phyloP scores from a whole-genome alignment of 2,329 filamentous ascomycete genomes.

The Phialophora expanda region DNA sequence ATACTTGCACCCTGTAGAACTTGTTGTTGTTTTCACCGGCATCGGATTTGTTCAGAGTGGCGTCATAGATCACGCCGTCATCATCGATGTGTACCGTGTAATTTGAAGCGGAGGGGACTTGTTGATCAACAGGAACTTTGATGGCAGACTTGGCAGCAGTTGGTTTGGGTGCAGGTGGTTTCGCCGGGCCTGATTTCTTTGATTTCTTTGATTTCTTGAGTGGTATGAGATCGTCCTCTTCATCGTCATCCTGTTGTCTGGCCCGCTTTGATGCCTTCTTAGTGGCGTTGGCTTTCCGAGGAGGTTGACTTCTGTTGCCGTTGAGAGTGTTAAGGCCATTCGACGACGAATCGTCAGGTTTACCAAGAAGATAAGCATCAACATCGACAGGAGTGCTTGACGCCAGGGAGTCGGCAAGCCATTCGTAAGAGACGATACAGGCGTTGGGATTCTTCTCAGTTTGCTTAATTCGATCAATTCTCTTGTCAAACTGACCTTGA shows the following conservation, averaged over 20 bases:
- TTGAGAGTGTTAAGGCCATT: conserved; percentile 2
- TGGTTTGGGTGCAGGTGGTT: conserved; percentile 35
- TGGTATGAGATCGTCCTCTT: conserved; percentile 11
- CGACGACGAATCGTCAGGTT: conserved; percentile 3
- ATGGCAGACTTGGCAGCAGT: conserved; percentile 45
- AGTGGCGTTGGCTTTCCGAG: conserved; percentile 2
- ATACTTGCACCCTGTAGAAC: conserved; percentile 71
- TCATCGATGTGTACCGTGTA: conserved; percentile 69
- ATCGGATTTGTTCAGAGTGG: conserved; percentile 79
- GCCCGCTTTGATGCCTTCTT: conserved; percentile 26
- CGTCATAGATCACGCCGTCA: conserved; percentile 73
- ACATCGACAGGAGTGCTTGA: conserved; percentile 18
- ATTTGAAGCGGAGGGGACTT: conserved; percentile 44
- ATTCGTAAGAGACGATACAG: conserved; percentile 27
- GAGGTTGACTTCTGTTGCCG: not conserved
- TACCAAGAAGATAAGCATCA: conserved; percentile 20
- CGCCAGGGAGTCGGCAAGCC: conserved; percentile 27
- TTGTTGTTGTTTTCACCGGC: conserved; percentile 51
- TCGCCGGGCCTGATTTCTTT: conserved; percentile 9
- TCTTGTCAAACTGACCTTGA: conserved; percentile 46
- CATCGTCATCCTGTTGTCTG: conserved; percentile 25
- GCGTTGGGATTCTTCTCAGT: conserved; percentile 9
- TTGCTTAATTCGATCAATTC: conserved; percentile 25
- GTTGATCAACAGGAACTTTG: conserved; percentile 59
- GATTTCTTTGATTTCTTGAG: conserved; percentile 23